Base-by-base conservation (phyloP, 495 filamentous ascomycete species). In the Hypoxylon perforatum region DNA sequence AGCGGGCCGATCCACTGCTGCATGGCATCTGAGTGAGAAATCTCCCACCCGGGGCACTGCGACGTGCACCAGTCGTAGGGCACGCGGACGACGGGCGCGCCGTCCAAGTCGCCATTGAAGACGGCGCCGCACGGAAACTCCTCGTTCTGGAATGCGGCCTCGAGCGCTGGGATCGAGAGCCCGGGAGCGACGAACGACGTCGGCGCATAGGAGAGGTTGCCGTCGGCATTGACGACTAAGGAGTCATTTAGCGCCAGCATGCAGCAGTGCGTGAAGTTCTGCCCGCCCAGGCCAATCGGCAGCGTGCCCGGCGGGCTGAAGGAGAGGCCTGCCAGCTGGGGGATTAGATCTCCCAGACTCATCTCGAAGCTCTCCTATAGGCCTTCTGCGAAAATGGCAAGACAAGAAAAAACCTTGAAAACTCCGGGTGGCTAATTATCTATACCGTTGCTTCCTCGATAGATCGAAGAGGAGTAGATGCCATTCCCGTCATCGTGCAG, bases 111-210 rank as follows among this genome's bases (percentile, higher is more conserved):
- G 10, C 75, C 78, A 50, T 71, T 63, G 46, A 65, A 79, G 10
- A 38, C 49, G 0, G 78, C 75, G 17, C 70, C 70, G 65, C 78
- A 81, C 15, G 78, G 77, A 44, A 78, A 81, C 47, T 73, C 65
- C 9, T 62, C 55, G 35, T 44, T 38, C 35, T 41, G 35, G n/a
- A 67, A 59, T 9, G 69, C 53, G 1, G 25, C 25, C 15, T 64
- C 51, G 17, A 67, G 41, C 3, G 47, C 46, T 1, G 17, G 41
- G 36, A 66, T 63, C 17, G 69, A 52, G 42, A 73, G 21, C 4
- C 63, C 52, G 0, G 64, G 48, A 1, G 69, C 63, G 1, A 73
- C 61, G 60, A 73, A 73, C 6, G 71, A 71, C 0, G 56, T 49
- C 7, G 36, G 7, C 6, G 71, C 45, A 55, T 71, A 73, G 10